Evolutionary conservation across 1,139 yeast species (phyloP), one percentile per base, ranked within the genome.

Genomic region (Hansenula lynferdii): DNA sequence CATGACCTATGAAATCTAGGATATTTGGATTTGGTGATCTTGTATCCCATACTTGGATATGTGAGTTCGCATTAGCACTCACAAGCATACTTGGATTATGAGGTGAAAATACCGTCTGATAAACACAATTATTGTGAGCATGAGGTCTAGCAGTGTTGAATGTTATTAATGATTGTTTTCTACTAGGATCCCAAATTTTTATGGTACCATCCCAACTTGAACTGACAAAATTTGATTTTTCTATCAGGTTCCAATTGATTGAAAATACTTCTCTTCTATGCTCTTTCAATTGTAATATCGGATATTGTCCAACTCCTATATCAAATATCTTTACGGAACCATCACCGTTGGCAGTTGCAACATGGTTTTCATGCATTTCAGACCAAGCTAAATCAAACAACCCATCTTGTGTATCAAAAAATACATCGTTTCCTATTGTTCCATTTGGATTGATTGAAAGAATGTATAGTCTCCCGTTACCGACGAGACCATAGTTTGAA

Each of bases 201-300:
- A 90, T 75, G 1, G 83, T 69, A 0, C 97, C 96, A 60, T 92
- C 97, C 97, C 97, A 92, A 18, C 95, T 84, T 21, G 90, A 73
- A 17, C 92, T 74, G 29, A 83, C 78, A 59, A 90, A 85, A 22
- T 69, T 68, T 1, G 72, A 54, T 59, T 89, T 90, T 48, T 85
- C 90, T 3, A 84, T 81, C 52, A 85, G 60, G 60, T 86, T 87
- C 97, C 97, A 90, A 56, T 80, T 77, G 30, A 90, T 81, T 4
- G 86, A 74, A 49, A 87, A 86, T 12, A 86, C 96, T 57, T 92
- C 98, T 41, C 85, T 69, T 25, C 72, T 62, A 60, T 92, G 98
- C 53, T 86, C 97, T 38, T 73, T 72, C 67, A 76, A 85, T 49
- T 79, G 81, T 66, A 76, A 77, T 16, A 89, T 75, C 0, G 97